These are phyloP conservation scores for Hymenoscyphus fraxineus DNA, from an alignment of 2,329 filamentous ascomycete species.

Conservation along the genomic window DNA sequence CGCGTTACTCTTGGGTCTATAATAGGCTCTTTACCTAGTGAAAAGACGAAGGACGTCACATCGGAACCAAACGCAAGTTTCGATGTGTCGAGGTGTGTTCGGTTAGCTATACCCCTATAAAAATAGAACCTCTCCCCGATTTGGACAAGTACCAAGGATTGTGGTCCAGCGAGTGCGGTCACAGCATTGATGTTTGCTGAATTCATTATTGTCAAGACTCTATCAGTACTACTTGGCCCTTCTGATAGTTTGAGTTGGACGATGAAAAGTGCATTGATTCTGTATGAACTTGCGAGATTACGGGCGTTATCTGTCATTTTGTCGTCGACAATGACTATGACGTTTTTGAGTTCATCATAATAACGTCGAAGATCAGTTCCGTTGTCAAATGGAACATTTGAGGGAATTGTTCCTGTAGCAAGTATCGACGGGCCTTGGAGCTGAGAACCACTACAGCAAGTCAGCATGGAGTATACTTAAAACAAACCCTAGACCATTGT, in stretches of 20 bases:
- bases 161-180: constrained; percentile 29
- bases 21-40: constrained; percentile 16
- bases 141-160: constrained; percentile 28
- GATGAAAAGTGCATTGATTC: constrained; percentile 33
- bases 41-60: constrained; percentile 8
- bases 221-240: constrained; percentile 10
- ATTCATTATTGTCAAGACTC: constrained; percentile 23
- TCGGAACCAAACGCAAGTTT: not conserved
- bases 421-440: constrained; percentile 26
- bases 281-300: constrained; percentile 28
- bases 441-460: constrained; percentile 17
- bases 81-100: not conserved
- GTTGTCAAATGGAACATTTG: constrained; percentile 22
- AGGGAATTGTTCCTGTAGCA: constrained; percentile 17
- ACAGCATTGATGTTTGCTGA: constrained; percentile 30
- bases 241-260: constrained; percentile 18
- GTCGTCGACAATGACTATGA: constrained; percentile 33
- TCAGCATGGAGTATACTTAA: no score
- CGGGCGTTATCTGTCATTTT: constrained; percentile 35
- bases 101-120: not conserved
- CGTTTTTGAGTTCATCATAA: constrained; percentile 21
- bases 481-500: no score
- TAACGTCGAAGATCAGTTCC: constrained; percentile 21
- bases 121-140: constrained; percentile 23
- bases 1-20: constrained; percentile 20